Percentiles rank a stretch among this genome's conserved stretches.
phyloP scores from a whole-genome alignment of 73 alveolate genomes.

The Symbiodinium natans region DNA sequence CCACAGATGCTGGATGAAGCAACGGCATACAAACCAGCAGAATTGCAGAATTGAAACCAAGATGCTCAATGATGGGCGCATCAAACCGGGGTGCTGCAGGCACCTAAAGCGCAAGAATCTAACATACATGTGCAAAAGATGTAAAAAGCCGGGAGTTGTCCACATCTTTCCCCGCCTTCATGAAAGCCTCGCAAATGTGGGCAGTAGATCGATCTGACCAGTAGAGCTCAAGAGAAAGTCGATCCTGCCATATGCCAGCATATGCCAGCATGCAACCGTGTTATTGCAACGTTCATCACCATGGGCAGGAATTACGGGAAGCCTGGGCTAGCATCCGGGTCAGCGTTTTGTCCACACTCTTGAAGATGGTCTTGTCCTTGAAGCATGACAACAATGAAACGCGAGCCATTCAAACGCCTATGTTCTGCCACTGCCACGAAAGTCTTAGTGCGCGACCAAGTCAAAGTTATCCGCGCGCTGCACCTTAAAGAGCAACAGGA shows the following conservation, averaged over 20 bases:
- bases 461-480: neutral
- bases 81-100: neutral
- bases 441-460: neutral
- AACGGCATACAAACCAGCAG: too few relatives aligned
- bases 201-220: neutral
- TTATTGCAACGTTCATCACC: too few relatives aligned
- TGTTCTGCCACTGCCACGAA: neutral
- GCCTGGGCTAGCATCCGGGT: neutral
- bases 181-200: neutral
- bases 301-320: too few relatives aligned
- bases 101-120: neutral
- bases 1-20: too few relatives aligned
- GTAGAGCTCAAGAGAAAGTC: neutral
- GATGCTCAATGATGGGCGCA: neutral
- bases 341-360: neutral
- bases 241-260: neutral
- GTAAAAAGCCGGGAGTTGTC: too few relatives aligned
- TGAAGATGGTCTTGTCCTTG: conserved; percentile 15
- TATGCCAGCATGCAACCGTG: too few relatives aligned
- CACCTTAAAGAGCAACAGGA: neutral
- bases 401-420: too few relatives aligned
- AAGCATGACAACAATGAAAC: neutral
- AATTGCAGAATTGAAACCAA: neutral
- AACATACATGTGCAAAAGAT: too few relatives aligned
- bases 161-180: too few relatives aligned